A percentile compares a stretch with the other conserved stretches of the same genome.
Conservation (phyloP, 257 asterid genomes). For the Primulina huaijiensis region DNA sequence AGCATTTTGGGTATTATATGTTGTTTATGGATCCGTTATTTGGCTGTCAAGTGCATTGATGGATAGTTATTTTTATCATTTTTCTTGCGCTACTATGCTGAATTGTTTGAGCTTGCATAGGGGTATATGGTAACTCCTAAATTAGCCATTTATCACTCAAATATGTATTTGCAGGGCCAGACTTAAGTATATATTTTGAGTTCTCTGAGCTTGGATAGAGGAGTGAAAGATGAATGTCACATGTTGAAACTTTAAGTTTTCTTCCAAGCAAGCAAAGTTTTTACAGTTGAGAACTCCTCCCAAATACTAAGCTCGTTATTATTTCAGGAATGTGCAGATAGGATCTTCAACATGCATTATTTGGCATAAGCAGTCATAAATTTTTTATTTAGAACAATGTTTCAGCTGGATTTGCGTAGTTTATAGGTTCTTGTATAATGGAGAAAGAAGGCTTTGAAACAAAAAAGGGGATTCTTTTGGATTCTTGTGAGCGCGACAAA, state of each 20-base stretch:
- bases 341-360: neutral
- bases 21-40: neutral
- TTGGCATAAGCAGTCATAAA: neutral
- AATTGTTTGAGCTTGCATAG: too few relatives aligned
- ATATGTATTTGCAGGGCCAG: neutral
- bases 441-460: conserved; percentile 32
- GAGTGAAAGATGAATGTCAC: conserved; percentile 1
- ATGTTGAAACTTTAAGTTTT: neutral
- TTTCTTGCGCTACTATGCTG: neutral
- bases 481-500: conserved; percentile 10
- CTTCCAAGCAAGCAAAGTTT: neutral
- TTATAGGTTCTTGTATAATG: conserved; percentile 27
- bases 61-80: too few relatives aligned
- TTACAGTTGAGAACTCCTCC: conserved; percentile 6
- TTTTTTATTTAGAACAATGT: conserved; percentile 15
- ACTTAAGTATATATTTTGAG: neutral
- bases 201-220: neutral
- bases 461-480: conserved; percentile 22
- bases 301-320: neutral
- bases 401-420: conserved; percentile 18
- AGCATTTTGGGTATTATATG: conserved; percentile 6
- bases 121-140: neutral
- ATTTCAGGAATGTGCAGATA: conserved; percentile 5
- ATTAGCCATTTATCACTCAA: conserved; percentile 3
- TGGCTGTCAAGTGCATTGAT: neutral